Evolutionary conservation across 2,329 filamentous ascomycete genomes (phyloP), one percentile per base, ranked within the genome.

Genomic region (Neonectria punicea): DNA sequence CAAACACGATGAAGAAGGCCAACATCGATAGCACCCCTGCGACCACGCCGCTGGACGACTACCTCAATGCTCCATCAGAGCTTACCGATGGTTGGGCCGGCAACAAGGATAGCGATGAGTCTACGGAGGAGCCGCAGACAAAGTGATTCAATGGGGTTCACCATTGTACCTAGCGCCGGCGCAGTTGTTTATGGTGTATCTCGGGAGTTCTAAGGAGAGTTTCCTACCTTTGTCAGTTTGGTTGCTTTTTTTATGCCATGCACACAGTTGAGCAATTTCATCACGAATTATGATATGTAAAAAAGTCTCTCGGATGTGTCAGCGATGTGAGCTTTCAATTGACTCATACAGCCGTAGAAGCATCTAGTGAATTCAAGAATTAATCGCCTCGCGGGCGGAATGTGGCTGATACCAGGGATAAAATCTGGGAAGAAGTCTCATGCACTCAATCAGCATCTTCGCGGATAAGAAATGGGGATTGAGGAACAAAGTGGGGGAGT

Each of bases 1-100:
- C 30, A 30, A 7, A n/a, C 20, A 55, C 16, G 14, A 55, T 8
- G 10, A 47, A 30, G 32, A 55, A 20, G 8, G 22, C 64, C 70
- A 58, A 74, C 34, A 10, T 11, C 2, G 43, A 30, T 32, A 67
- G 62, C 41, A 2, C 32, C 13, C 18, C 44, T 1, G 4, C 63
- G 1, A 2, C 36, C 13, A 28, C 46, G 4, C 14, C 64, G 1
- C 46, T 72, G n/a, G 53, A 64, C 1, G 46, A 34, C 2, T 73
- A 56, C 14, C 10, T 71, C 4, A 39, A 47, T 1, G 46, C 51
- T 11, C 46, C 59, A 4, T 6, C 13, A 3, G 58, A 71, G 20
- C 62, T 74, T 46, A 2, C 56, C 9, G 70, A 71, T 6, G 44
- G 44, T 43, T 69, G 54, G 71, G 68, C 51, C 6, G 28, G 18